Base-by-base conservation (phyloP, 768 basidiomycete species). In the Lactifluus echinatus region DNA sequence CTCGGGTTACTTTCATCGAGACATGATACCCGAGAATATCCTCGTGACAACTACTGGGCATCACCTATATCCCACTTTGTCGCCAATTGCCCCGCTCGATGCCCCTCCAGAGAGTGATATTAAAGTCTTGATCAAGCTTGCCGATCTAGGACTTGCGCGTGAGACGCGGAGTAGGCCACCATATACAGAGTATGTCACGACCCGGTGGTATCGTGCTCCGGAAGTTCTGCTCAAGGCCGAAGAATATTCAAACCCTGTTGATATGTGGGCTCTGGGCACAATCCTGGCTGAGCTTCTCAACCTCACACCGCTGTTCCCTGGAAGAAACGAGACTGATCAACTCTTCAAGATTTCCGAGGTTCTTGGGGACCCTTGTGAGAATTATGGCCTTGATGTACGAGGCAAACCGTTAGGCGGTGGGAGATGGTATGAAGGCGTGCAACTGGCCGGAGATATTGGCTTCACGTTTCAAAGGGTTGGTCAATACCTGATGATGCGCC, bases 11-110 rank as follows among this genome's bases (percentile, higher is more conserved):
- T 99, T 99, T 72, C 96, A 99, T 72, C 89, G 96, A 47, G 96
- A 99, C 71, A 96, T 99, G 93, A 99, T 98, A 72, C 96, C 96
- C 36, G 96, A 99, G 71, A 99, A 99, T 66, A 87, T 98, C 7
- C 83, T 99, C 50, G 96, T 99, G 65, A 98, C 96, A 17, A 98
- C 96, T 2, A 96, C 93, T 12, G 96, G 96, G 19, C 79, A 95
- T 51, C 86, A 88, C 63, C 91, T 96, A 72, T 99, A 99, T 68
- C 83, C 81, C 26, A 80, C 89, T 10, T 79, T 91, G 29, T 84
- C 83, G 17, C 84, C 89, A 11, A 66, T 79, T 49, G 81, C 84
- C 17, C 75, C 78, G 53, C 81, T 78, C 8, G 79, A 82, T 57
- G 77, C 81, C 10, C 78, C 84, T 36, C 77, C 82, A 55, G 95